A percentile compares a stretch with the other conserved stretches of the same genome.
phyloP scores from a whole-genome alignment of 116 monocot genomes.

The Zostera marina region DNA sequence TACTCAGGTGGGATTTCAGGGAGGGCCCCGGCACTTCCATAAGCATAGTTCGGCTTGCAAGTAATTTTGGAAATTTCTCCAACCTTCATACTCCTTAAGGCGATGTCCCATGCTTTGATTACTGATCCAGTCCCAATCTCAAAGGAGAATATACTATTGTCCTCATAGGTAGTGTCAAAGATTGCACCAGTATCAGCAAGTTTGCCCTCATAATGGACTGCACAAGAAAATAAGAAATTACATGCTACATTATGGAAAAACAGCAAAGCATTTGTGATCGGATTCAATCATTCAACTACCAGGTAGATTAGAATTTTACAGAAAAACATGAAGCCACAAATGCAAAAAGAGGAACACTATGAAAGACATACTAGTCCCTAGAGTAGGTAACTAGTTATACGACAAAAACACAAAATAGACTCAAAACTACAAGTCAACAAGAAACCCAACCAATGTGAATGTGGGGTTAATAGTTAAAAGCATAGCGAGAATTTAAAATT shows the following conservation, averaged over 20 bases:
- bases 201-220: conserved; percentile 93
- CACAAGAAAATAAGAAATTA: background rate
- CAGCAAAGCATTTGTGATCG: too few species aligned
- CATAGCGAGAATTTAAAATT: too few species aligned
- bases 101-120: conserved; percentile 93
- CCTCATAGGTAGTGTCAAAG: conserved; percentile 91
- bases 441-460: too few species aligned
- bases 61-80: conserved; percentile 90
- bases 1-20: conserved; percentile 92
- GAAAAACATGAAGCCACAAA: too few species aligned
- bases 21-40: conserved; percentile 83
- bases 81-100: conserved; percentile 93
- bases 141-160: conserved; percentile 82
- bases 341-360: too few species aligned
- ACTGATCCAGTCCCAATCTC: conserved; percentile 70
- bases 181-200: conserved; percentile 82
- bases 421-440: too few species aligned
- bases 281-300: background rate
- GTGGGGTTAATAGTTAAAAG: too few species aligned
- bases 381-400: too few species aligned
- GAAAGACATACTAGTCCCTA: too few species aligned
- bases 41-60: conserved; percentile 94
- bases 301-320: background rate
- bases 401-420: too few species aligned
- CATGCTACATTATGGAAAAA: too few species aligned